phyloP scores from a whole-genome alignment of 345 rosid genomes.

The Theobroma cacao region DNA sequence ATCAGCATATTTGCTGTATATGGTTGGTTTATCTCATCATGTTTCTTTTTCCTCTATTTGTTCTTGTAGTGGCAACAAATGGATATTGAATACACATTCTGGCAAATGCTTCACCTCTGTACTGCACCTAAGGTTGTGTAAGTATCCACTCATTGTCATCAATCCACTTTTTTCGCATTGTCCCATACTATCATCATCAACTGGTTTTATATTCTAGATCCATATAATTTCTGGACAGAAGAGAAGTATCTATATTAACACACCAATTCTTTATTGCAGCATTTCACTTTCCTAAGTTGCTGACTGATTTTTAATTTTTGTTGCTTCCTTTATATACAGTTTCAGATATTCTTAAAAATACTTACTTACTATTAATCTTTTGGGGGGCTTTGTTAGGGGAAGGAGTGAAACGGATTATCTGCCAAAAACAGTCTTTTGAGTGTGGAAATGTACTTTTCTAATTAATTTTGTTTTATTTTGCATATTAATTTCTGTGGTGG shows the following conservation, averaged over 20 bases:
- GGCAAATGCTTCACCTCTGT: conserved; percentile 99
- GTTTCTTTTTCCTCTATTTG: conserved; percentile 18
- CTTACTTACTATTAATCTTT: background rate
- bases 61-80: conserved; percentile 96
- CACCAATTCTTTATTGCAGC: background rate
- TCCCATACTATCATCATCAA: background rate
- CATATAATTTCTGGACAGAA: background rate
- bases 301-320: background rate
- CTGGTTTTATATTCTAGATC: background rate
- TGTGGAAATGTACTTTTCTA: conserved; percentile 21
- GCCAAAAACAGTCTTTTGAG: background rate
- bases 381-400: background rate
- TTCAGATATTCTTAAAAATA: background rate
- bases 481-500: conserved; percentile 40
- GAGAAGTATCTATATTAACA: background rate
- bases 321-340: background rate
- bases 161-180: background rate
- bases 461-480: conserved; percentile 41
- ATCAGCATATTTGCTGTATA: background rate
- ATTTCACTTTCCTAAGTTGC: background rate
- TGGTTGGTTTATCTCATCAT: background rate
- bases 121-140: conserved; percentile 99
- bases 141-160: conserved; percentile 26
- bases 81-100: conserved; percentile 98
- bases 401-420: background rate